Evolutionary conservation across 139 green algal genomes (phyloP).

Genomic region (Diplosphaera chodatii): DNA sequence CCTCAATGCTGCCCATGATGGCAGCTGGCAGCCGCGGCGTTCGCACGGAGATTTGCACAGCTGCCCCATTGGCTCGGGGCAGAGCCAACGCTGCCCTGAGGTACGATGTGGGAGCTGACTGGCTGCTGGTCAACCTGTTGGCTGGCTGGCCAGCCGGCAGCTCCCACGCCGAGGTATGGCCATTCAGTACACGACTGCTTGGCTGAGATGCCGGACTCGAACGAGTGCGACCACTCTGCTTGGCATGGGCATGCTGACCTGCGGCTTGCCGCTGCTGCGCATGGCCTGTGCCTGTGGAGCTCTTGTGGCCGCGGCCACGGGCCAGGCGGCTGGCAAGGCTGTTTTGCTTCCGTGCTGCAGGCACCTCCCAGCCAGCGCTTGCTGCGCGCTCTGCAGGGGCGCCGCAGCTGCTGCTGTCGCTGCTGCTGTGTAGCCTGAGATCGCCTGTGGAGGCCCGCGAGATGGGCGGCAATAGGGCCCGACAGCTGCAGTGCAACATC

Average conservation of each 20-base stretch:
- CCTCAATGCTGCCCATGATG: no score
- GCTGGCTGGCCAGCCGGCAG: no score
- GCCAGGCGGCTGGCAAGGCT: not conserved
- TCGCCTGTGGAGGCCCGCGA: not conserved
- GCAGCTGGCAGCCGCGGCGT: no score
- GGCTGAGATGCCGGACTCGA: no score
- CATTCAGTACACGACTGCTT: not conserved
- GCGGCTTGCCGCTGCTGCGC: not conserved
- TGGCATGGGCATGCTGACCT: not conserved
- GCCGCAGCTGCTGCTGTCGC: not conserved
- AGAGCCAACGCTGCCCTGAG: not conserved
- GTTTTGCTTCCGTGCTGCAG: not conserved
- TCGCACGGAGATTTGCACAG: no score
- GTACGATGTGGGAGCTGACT: not conserved
- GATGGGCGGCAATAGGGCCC: not conserved
- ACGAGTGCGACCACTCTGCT: no score
- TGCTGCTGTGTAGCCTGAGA: not conserved
- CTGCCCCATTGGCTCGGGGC: no score
- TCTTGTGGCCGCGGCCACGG: conserved; percentile 6
- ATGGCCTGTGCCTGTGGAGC: not conserved
- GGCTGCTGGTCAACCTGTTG: not conserved
- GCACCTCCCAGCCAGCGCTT: not conserved
- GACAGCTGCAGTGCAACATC: no score
- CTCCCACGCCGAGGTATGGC: conserved; percentile 17
- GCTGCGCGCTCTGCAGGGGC: not conserved